phyloP scores from a whole-genome alignment of 805 yeast species.

The Maudiozyma turicensis region DNA sequence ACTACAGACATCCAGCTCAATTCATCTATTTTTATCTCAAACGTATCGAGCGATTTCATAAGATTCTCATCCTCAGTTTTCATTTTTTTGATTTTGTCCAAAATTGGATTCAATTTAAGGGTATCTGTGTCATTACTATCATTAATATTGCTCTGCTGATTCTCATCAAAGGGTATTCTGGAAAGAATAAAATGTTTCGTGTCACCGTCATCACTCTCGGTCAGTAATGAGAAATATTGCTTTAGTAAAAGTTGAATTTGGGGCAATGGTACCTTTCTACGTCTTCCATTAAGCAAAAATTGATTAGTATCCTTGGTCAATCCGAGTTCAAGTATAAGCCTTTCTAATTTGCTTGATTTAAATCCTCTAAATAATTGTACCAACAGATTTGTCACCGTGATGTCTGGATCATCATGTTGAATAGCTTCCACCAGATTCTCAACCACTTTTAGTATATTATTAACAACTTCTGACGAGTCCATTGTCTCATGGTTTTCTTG shows the following conservation, averaged over 20 bases:
- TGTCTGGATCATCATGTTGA: conserved; percentile 60
- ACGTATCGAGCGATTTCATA: conserved; percentile 28
- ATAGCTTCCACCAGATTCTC: conserved; percentile 60
- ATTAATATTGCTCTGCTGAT: no score
- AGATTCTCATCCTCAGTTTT: conserved; percentile 30
- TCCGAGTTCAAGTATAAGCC: conserved; percentile 52
- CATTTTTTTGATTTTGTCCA: conserved; percentile 28
- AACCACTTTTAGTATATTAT: conserved; percentile 36
- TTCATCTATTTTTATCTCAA: conserved; percentile 15
- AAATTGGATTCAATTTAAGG: conserved; percentile 17
- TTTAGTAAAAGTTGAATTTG: conserved; percentile 10
- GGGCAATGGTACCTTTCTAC: conserved; percentile 23
- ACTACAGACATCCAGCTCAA: conserved; percentile 25
- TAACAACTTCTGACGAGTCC: conserved; percentile 32
- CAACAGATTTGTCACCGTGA: conserved; percentile 40
- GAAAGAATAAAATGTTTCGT: neutral
- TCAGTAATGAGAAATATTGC: conserved; percentile 12
- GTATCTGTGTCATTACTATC: no score
- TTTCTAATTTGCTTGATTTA: conserved; percentile 38
- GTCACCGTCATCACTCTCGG: conserved; percentile 9
- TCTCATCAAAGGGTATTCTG: neutral
- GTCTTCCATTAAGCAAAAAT: conserved; percentile 14
- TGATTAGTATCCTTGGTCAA: conserved; percentile 32
- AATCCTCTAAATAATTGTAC: conserved; percentile 43
- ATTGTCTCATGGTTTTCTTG: conserved; percentile 14